Evolutionary conservation across 768 basidiomycete genomes (phyloP).

Genomic region (Suillus placidus): DNA sequence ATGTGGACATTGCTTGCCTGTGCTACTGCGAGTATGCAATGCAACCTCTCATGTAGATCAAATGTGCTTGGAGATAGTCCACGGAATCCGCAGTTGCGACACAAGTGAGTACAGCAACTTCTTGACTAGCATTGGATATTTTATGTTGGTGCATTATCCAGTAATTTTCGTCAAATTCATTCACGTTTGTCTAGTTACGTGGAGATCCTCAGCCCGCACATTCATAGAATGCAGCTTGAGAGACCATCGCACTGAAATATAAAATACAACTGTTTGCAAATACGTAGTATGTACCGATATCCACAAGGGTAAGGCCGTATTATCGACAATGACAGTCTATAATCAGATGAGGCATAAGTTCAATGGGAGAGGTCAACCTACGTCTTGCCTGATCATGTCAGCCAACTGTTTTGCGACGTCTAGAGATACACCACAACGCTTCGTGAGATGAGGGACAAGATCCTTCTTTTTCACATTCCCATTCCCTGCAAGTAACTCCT

Average conservation of each 20-base stretch:
- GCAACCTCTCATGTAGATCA: not conserved
- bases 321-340: not conserved
- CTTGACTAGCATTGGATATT: not conserved
- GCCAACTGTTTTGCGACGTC: slow-evolving; percentile 22
- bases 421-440: slow-evolving; percentile 27
- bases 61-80: not conserved
- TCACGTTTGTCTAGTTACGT: not conserved
- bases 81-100: not conserved
- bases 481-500: slow-evolving; percentile 22
- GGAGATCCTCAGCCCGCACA: not conserved
- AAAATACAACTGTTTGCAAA: not conserved
- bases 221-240: not conserved
- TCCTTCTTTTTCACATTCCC: slow-evolving; percentile 24
- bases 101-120: not conserved
- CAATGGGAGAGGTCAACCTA: not conserved
- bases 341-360: not conserved
- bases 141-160: slow-evolving; percentile 14
- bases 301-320: not conserved
- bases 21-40: no score
- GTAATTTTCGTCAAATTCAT: not conserved
- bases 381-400: not conserved
- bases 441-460: slow-evolving; percentile 26
- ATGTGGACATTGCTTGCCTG: no score
- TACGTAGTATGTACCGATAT: not conserved
- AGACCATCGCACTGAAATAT: not conserved